A percentile compares a stretch with the other conserved stretches of the same genome.
Evolutionary conservation across 192 early-diverging fungal species (phyloP).

Genomic region (Coemansia furcata): DNA sequence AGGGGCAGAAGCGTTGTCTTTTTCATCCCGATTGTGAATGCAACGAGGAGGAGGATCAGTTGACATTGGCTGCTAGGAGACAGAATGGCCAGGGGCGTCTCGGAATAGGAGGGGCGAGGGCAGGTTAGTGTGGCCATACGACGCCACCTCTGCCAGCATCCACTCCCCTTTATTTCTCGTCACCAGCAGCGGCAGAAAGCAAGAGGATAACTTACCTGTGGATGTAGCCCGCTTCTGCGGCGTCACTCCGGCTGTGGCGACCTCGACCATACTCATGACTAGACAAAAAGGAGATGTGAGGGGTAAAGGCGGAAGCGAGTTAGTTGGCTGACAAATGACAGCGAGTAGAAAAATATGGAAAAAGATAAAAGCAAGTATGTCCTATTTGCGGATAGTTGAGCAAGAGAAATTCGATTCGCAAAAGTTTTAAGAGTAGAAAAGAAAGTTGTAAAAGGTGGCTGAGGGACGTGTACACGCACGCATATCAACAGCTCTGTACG

Average conservation of each 20-base stretch:
- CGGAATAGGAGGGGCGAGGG: background rate
- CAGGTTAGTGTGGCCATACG: background rate
- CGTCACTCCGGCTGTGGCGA: constrained; percentile 5
- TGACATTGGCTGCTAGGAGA: background rate
- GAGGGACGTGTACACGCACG: constrained; percentile 1
- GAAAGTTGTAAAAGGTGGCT: background rate
- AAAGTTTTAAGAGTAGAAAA: background rate
- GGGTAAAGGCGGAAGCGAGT: background rate
- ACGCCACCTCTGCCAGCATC: background rate
- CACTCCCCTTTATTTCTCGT: background rate
- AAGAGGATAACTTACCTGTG: constrained; percentile 11
- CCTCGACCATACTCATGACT: constrained; percentile 24
- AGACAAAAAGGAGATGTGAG: background rate
- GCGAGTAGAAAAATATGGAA: background rate
- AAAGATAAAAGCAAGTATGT: background rate
- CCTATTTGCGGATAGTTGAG: background rate
- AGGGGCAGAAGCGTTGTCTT: background rate
- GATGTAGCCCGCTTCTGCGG: constrained; percentile 31
- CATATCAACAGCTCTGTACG: background rate
- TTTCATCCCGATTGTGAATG: background rate
- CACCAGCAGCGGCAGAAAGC: background rate
- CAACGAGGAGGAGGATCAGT: background rate
- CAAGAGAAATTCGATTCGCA: background rate
- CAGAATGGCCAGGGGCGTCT: background rate
- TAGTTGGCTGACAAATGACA: constrained; percentile 1